phyloP scores from a whole-genome alignment of 305 asterid genomes.

The Rubia balearica region DNA sequence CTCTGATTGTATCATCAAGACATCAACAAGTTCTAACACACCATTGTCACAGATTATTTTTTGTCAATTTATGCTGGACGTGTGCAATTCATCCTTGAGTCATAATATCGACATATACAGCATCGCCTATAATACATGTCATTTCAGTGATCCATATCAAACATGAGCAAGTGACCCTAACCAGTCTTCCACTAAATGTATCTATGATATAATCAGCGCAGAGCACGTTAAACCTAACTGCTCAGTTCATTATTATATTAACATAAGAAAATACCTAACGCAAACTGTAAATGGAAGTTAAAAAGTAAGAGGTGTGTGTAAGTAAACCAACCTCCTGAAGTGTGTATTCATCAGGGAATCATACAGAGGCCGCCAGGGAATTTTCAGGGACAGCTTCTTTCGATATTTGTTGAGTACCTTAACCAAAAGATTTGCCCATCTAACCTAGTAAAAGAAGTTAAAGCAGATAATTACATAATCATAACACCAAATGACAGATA shows the following conservation, averaged over 20 bases:
- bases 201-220: background rate
- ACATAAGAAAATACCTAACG: background rate
- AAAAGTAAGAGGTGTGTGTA: background rate
- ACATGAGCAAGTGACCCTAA: background rate
- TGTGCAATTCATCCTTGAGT: conserved; percentile 1
- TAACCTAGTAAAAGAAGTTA: conserved; percentile 53
- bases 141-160: background rate
- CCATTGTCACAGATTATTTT: background rate
- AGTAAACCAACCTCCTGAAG: conserved; percentile 62
- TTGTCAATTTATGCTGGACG: background rate
- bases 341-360: conserved; percentile 72
- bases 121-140: background rate
- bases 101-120: background rate
- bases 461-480: conserved; percentile 20
- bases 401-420: conserved; percentile 72
- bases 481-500: conserved; percentile 13
- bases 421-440: conserved; percentile 92
- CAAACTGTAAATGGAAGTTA: conserved; percentile 13
- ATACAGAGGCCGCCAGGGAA: conserved; percentile 88
- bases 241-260: background rate
- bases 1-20: background rate
- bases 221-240: background rate
- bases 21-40: background rate
- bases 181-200: background rate
- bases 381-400: conserved; percentile 59